Evolutionary conservation across 2,329 filamentous ascomycete species (phyloP), one percentile per base, ranked within the genome.

Genomic region (Polychaeton citri): DNA sequence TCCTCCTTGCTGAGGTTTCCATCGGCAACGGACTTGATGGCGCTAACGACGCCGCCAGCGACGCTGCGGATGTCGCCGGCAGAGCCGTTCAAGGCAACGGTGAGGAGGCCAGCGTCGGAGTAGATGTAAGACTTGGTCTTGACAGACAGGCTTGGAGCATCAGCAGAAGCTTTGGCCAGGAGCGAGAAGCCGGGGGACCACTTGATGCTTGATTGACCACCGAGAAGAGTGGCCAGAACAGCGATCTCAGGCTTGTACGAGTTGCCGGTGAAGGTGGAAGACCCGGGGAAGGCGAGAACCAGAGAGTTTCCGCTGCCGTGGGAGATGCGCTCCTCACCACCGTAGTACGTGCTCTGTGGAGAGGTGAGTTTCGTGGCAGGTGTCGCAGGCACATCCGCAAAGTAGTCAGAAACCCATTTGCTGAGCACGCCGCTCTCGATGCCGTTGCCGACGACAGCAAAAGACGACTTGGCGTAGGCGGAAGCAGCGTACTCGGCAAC

Each of bases 361-460:
- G 68, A 65, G 57, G 75, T 71, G 44, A 81, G 64, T 28, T 64
- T 51, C 47, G 71, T 61, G 52, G 69, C 64, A 61, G 52, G 50
- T 35, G 55, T 54, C 49, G 68, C 59, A 39, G 79, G 72, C 34
- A 81, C 69, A 41, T 72, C 69, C 59, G 77, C 76, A 72, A 98
- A 96, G 74, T 95, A 95, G 58, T 93, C 77, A 55, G 78, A 76
- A 44, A 92, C 79, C 87, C 88, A 96, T 68, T 90, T 92, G 54
- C 74, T 72, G 47, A 96, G 68, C 44, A 82, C 76, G 39, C 71
- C 66, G 48, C 84, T 71, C 48, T 79, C 77, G 46, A 86, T 80
- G 46, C 90, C 90, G 53, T 93, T 92, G 53, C 83, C 85, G 46
- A 96, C 79, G 44, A 98, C 68, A 43, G 88, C 85, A 50, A 98